phyloP scores from a whole-genome alignment of 345 rosid species.

The Laguncularia racemosa region DNA sequence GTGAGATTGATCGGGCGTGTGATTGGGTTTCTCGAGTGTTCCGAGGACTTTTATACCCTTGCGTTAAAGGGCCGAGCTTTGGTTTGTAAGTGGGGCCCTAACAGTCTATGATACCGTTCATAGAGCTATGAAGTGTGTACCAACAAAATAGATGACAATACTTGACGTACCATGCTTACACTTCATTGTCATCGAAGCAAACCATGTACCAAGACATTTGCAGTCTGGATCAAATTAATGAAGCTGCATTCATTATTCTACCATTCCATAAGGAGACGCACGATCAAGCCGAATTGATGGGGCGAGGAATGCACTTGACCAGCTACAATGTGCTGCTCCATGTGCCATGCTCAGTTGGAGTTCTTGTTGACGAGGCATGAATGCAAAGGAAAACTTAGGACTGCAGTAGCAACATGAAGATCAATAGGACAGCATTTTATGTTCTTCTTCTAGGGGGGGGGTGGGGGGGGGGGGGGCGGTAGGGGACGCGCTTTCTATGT shows the following conservation, averaged over 20 bases:
- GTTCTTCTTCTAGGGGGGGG: no score
- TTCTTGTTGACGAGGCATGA: conserved; percentile 41
- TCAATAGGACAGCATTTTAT: no score
- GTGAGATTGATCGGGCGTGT: no score
- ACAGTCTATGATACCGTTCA: conserved; percentile 28
- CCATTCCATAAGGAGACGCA: conserved; percentile 39
- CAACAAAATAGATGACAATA: conserved; percentile 24
- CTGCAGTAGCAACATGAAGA: not conserved
- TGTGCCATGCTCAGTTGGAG: conserved; percentile 76
- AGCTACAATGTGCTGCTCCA: conserved; percentile 35
- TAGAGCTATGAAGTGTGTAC: conserved; percentile 32
- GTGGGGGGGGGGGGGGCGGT: no score
- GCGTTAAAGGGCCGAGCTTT: no score
- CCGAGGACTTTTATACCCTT: no score
- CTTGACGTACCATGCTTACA: conserved; percentile 34
- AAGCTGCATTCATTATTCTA: conserved; percentile 46
- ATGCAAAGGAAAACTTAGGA: not conserved
- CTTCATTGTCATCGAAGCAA: conserved; percentile 37
- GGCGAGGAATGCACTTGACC: conserved; percentile 18
- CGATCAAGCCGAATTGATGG: conserved; percentile 17
- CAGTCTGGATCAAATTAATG: conserved; percentile 43
- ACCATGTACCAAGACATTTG: conserved; percentile 74
- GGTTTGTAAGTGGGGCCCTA: no score
- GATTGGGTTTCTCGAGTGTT: no score
- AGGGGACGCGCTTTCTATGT: no score